A percentile compares a stretch with the other conserved stretches of the same genome.
phyloP scores from a whole-genome alignment of 306 rosid genomes.

The Fragaria iinumae region DNA sequence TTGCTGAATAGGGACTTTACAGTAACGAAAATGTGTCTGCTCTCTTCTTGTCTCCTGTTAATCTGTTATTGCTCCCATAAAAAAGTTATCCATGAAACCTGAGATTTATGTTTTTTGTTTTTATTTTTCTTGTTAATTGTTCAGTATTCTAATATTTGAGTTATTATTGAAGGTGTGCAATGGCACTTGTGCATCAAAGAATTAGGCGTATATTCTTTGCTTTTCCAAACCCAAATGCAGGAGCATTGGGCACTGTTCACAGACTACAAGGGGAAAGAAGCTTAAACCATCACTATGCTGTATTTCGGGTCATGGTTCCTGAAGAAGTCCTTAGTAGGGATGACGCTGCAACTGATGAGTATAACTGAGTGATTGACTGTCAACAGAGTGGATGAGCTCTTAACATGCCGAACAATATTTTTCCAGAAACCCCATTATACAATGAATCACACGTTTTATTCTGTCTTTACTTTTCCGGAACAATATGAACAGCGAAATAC shows the following conservation, averaged over 20 bases:
- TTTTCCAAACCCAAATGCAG: slow-evolving; percentile 68
- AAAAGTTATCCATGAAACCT: background rate
- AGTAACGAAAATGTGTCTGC: background rate
- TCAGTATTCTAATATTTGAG: slow-evolving; percentile 16
- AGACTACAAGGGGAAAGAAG: slow-evolving; percentile 87
- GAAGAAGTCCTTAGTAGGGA: slow-evolving; percentile 40
- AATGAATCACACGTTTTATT: background rate
- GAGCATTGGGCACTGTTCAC: slow-evolving; percentile 79
- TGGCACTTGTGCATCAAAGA: slow-evolving; percentile 95
- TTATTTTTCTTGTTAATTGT: background rate
- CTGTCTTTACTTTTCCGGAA: background rate
- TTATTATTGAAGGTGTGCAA: slow-evolving; percentile 71
- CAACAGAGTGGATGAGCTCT: background rate
- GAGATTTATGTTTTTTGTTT: background rate
- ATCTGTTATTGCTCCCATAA: background rate
- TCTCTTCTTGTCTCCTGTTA: background rate
- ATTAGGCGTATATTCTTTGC: slow-evolving; percentile 84
- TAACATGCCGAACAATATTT: background rate
- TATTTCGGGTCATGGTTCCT: slow-evolving; percentile 72
- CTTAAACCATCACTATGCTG: slow-evolving; percentile 90
- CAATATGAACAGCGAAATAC: background rate
- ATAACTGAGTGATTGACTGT: background rate
- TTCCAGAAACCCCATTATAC: background rate
- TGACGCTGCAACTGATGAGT: slow-evolving; percentile 9
- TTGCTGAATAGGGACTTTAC: background rate